Conservation (phyloP, 2,329 filamentous ascomycete species). For the Neopestalotiopsis sp. region DNA sequence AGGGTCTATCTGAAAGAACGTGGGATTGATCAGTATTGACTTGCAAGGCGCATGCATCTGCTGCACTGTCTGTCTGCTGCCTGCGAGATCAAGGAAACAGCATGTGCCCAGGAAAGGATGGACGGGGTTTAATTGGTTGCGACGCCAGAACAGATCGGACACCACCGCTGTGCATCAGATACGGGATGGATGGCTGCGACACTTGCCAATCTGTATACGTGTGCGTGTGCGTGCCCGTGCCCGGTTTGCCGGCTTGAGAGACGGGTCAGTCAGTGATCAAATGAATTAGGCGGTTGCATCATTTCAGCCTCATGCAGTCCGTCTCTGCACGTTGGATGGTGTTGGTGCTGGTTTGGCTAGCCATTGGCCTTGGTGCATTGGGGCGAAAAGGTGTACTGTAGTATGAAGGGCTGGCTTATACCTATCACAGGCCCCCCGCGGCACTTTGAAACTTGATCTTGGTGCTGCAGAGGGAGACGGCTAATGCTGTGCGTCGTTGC, state of each 20-base stretch:
- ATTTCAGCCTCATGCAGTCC: neutral
- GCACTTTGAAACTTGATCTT: neutral
- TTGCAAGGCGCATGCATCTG: neutral
- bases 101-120: neutral
- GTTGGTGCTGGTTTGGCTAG: too few species aligned
- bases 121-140: neutral
- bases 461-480: neutral
- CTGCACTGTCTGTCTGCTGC: neutral
- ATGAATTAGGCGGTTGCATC: neutral
- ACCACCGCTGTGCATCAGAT: neutral
- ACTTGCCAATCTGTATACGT: neutral
- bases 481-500: neutral
- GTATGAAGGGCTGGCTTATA: neutral
- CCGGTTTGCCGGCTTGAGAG: too few species aligned
- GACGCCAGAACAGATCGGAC: neutral
- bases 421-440: neutral
- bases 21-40: too few species aligned
- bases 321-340: too few species aligned
- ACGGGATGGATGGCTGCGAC: neutral
- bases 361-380: neutral
- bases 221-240: too few species aligned
- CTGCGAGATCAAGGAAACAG: neutral
- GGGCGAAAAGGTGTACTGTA: neutral
- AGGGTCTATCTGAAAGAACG: too few species aligned
- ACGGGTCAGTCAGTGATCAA: too few species aligned